Conservation (phyloP, 495 filamentous ascomycete genomes). For the Pseudotulostoma volvatum region DNA sequence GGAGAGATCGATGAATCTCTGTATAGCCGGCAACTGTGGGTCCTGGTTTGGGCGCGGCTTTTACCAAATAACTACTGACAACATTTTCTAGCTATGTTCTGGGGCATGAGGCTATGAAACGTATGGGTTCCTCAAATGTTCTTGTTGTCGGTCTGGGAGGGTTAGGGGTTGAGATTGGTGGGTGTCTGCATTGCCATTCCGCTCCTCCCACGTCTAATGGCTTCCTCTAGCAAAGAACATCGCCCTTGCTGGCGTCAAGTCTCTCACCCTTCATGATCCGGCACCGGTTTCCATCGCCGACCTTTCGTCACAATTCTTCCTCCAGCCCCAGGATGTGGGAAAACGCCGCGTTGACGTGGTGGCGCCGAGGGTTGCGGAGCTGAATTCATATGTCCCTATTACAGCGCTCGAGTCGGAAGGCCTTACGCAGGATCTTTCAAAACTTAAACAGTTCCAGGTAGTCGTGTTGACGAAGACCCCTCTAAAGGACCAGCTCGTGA, state of each 20-base stretch:
- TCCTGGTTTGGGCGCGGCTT: conserved; percentile 3
- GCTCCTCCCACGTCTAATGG: too few relatives aligned
- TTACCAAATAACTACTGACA: conserved; percentile 4
- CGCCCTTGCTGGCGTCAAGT: conserved; percentile 86
- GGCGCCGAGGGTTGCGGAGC: conserved; percentile 74
- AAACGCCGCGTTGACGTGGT: conserved; percentile 78
- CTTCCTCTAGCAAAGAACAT: conserved; percentile 95
- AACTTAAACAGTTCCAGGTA: conserved; percentile 76
- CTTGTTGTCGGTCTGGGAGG: conserved; percentile 85
- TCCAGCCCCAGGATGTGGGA: conserved; percentile 73
- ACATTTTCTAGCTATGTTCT: conserved; percentile 55
- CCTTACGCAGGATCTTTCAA: conserved; percentile 50
- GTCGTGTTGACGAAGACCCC: conserved; percentile 79
- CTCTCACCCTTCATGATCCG: conserved; percentile 73
- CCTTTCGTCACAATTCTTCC: conserved; percentile 93
- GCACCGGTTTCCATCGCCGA: conserved; percentile 67
- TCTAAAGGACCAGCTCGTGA: conserved; percentile 57
- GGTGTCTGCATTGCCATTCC: conserved; percentile 12
- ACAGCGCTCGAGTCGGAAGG: conserved; percentile 48
- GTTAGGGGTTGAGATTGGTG: conserved; percentile 85
- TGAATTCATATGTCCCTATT: conserved; percentile 93
- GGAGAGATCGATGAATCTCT: conserved; percentile 88
- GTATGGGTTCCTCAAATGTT: conserved; percentile 92
- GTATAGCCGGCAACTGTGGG: conserved; percentile 87
- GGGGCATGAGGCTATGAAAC: conserved; percentile 98